These are phyloP conservation scores for Ustilago vetiveriae DNA, from an alignment of 1,284 basidiomycete genomes.

Conservation along the genomic window DNA sequence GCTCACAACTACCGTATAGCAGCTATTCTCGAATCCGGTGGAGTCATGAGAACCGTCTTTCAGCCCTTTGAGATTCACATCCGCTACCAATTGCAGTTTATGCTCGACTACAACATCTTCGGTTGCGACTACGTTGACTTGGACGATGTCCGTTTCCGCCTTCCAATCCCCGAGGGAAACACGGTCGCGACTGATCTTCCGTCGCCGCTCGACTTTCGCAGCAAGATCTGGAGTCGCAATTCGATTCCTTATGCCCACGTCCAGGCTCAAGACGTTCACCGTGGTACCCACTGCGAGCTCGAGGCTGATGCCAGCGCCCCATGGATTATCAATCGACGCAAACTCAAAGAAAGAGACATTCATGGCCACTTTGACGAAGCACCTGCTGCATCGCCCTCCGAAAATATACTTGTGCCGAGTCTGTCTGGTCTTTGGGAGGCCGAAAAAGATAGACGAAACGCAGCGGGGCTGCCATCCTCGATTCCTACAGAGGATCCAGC, in stretches of 20 bases:
- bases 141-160: conserved; percentile 70
- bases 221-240: conserved; percentile 41
- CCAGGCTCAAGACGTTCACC: conserved; percentile 35
- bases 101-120: conserved; percentile 94
- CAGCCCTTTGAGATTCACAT: conserved; percentile 80
- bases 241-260: conserved; percentile 36
- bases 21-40: conserved; percentile 57
- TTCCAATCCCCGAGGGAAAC: conserved; percentile 69
- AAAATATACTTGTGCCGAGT: conserved; percentile 82
- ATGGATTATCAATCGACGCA: conserved; percentile 84
- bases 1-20: conserved; percentile 54
- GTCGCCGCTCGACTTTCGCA: conserved; percentile 16
- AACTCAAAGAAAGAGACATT: conserved; percentile 75
- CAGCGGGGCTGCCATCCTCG: conserved; percentile 49
- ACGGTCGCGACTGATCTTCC: conserved; percentile 15
- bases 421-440: conserved; percentile 95
- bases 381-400: conserved; percentile 1
- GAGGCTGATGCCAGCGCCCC: conserved; percentile 85
- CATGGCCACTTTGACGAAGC: conserved; percentile 73
- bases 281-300: conserved; percentile 77
- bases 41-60: conserved; percentile 74
- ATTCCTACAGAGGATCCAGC: conserved; percentile 47
- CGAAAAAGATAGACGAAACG: conserved; percentile 77
- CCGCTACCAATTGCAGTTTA: conserved; percentile 87
- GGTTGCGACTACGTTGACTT: conserved; percentile 89